Base-by-base conservation (phyloP, 257 asterid genomes). In the Plectranthus barbatus region DNA sequence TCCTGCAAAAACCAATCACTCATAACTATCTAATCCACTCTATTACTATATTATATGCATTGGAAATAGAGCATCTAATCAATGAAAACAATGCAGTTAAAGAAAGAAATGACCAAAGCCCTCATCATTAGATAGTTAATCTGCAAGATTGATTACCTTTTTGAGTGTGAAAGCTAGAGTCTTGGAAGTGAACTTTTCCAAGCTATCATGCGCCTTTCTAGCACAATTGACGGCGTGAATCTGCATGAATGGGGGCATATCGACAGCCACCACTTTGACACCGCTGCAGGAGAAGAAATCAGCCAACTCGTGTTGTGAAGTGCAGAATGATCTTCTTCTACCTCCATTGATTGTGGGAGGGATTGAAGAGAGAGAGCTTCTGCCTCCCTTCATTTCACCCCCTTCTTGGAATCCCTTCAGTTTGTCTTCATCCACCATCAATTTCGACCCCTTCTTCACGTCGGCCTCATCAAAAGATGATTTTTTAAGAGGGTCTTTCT, bases 241-340 rank as follows among this genome's bases (percentile, higher is more conserved):
- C 80, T 88, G 96, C 98, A 91, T 86, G 73, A 79, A 88, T 4
- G 98, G 94, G 2, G 96, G 92, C 98, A 91, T 91, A 70, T 91
- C 98, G 17, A 88, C 98, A 12, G 98, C 91, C 59, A 88, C 94
- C 59, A 88, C 83, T 68, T 80, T 91, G 39, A 84, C 98, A 52
- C 95, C 94, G 39, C 60, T 77, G 60, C 83, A 80, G 6, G 84
- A 75, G 19, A 91, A 72, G 82, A 91, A 86, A 36, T 86, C 94
- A 9, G 88, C 83, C 58, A 91, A 14, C 77, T 90, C 97, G 55
- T 67, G 65, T 34, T 81, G 83, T 18, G 95, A 80, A 72, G 81
- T 78, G 78, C 83, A 62, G 68, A 84, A 83, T 45, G 96, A 91
- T 78, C 75, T 84, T 46, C 96, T 81, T 39, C 94, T 73, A 15